Evolutionary conservation across 139 green algal genomes (phyloP).

Genomic region (Dunaliella primolecta): DNA sequence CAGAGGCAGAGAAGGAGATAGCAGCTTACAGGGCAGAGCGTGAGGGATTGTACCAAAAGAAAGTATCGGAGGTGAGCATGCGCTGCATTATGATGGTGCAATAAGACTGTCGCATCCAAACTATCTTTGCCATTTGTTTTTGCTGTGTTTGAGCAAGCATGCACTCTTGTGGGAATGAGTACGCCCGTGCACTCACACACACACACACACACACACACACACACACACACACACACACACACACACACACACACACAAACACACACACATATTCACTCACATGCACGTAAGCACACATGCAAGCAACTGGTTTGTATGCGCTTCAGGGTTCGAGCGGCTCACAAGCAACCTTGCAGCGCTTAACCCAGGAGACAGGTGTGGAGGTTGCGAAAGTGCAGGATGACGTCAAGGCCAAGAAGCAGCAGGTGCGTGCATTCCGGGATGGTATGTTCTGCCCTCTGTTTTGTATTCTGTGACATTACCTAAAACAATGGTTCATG

Average conservation of each 20-base stretch:
- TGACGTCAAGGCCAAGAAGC: slow-evolving; percentile 53
- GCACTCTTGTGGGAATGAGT: no score
- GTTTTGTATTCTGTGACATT: no score
- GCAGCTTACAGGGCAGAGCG: slow-evolving; percentile 66
- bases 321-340: slow-evolving; percentile 43
- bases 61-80: slow-evolving; percentile 46
- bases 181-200: not conserved
- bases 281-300: no score
- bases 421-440: slow-evolving; percentile 29
- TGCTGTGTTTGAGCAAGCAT: no score
- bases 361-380: slow-evolving; percentile 45
- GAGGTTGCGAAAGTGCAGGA: slow-evolving; percentile 43
- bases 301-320: no score
- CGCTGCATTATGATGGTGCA: not conserved
- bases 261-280: no score
- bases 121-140: no score
- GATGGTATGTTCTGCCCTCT: no score
- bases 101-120: not conserved
- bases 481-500: no score
- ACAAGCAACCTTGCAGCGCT: slow-evolving; percentile 38
- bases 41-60: slow-evolving; percentile 76
- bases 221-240: no score
- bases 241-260: no score
- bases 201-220: no score
- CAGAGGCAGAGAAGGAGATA: slow-evolving; percentile 81